Evolutionary conservation across 768 basidiomycete species (phyloP), one percentile per base, ranked within the genome.

Genomic region (Lactifluus volemus): DNA sequence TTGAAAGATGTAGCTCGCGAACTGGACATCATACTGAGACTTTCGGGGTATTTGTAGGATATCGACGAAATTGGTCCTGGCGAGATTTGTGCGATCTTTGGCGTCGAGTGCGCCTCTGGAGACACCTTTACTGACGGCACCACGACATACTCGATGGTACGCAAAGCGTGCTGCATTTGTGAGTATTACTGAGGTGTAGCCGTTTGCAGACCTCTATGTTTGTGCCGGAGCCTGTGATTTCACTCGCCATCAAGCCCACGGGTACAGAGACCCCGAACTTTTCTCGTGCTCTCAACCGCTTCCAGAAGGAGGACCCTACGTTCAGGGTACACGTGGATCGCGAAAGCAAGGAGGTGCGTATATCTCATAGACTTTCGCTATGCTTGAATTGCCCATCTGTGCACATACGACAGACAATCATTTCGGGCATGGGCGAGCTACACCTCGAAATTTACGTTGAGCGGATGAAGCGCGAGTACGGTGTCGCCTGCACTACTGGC

Each of bases 371-470:
- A 39, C 9, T 58, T n/a, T 59, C 53, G 11, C 44, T 25, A 9
- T 29, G 30, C 30, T 15, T 29, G 45, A 52, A 45, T 50, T 32
- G 38, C 51, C 34, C 3, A 36, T 19, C 10, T 39, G 47, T 29
- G 47, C 56, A 3, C 15, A 50, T n/a, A 29, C 19, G 45, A 17
- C 65, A 94, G 91, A 98, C 96, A 15, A 98, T 99, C 73, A 98
- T 99, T 66, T 98, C 95, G 34, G 97, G 97, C 21, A 99, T 99
- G 97, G 97, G 97, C 29, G 97, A 99, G 73, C 83, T 99, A 17
- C 97, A 99, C 71, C 82, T 99, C 25, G 97, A 99, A 70, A 96
- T 99, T 70, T 98, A 99, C 75, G 94, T 98, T 62, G 97, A 99
- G 72, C 92, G 97, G 44, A 98, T 99, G 94, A 87, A 85, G 67